Evolutionary conservation across 2,329 filamentous ascomycete genomes (phyloP), one percentile per base, ranked within the genome.

Genomic region (Epichloe baconii): DNA sequence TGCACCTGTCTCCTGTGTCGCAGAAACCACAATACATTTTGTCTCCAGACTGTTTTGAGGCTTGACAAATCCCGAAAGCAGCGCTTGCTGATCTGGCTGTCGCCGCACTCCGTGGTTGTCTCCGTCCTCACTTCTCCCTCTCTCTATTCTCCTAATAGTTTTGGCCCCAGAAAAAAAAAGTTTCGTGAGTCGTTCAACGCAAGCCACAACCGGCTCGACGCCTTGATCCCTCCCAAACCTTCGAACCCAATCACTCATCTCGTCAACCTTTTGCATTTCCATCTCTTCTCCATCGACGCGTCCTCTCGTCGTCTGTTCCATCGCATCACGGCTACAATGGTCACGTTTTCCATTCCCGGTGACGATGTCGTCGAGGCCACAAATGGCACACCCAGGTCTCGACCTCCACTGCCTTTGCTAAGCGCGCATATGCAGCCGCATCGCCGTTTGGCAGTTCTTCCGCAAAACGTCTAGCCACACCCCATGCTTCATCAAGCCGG

Each of bases 321-420:
- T 41, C 40, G n/a, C 34, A 8, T 44, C 50, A 26, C 26, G 11
- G 36, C 51, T 1, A 42, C 26, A 17, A 70, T 70, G 67, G 67
- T 69, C 35, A 70, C 67, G 23, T 70, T 70, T 54, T 61, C 67
- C 48, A 57, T 70, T 26, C 67, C 67, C 35, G 64, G 62, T 57
- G 67, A 70, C 47, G 61, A 56, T 44, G 61, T 67, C 52, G 59
- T 55, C 58, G 60, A 61, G 26, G 59, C 31, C 56, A 57, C 53
- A 49, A 63, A 60, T 50, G 60, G 61, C 60, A 71, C 69, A 23
- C 69, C 70, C 41, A 62, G 61, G 48, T 61, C 69, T 51, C 68
- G 68, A 47, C 65, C 70, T 50, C 65, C 64, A 48, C 62, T 73
- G 50, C 68, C 69, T 31, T 73, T 56, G 68, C 70, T 53, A 72